A percentile compares a stretch with the other conserved stretches of the same genome.
These are phyloP conservation scores for Hymenoscyphus scutula DNA, from an alignment of 2,329 filamentous ascomycete genomes.

Conservation along the genomic window DNA sequence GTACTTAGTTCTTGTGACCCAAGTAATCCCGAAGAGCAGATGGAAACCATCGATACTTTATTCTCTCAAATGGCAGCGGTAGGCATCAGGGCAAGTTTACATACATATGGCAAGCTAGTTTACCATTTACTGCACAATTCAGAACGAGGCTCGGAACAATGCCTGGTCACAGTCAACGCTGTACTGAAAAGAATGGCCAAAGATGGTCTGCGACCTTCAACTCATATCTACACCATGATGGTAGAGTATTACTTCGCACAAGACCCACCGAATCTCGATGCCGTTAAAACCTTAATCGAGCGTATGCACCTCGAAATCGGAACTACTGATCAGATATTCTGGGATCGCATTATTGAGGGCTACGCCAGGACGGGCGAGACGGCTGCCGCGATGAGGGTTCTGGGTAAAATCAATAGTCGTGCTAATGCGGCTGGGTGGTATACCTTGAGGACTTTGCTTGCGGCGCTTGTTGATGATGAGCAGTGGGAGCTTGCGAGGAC, in stretches of 20 bases:
- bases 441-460: slow-evolving; percentile 30
- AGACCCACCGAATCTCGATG: slow-evolving; percentile 55
- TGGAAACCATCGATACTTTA: slow-evolving; percentile 49
- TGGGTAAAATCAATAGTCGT: slow-evolving; percentile 42
- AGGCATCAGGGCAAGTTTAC: slow-evolving; percentile 57
- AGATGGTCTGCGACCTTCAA: slow-evolving; percentile 51
- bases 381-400: slow-evolving; percentile 48
- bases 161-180: slow-evolving; percentile 50
- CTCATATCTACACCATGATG: slow-evolving; percentile 73
- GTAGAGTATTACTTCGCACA: slow-evolving; percentile 64
- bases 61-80: slow-evolving; percentile 56
- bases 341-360: slow-evolving; percentile 67
- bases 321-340: slow-evolving; percentile 57
- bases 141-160: slow-evolving; percentile 36
- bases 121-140: slow-evolving; percentile 53
- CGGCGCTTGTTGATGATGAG: slow-evolving; percentile 31
- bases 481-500: slow-evolving; percentile 34
- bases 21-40: slow-evolving; percentile 49
- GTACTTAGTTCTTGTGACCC: slow-evolving; percentile 45
- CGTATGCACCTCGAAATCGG: slow-evolving; percentile 39
- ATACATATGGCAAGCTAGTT: slow-evolving; percentile 69
- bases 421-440: slow-evolving; percentile 29
- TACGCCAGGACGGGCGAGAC: slow-evolving; percentile 56
- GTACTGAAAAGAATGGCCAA: slow-evolving; percentile 62
- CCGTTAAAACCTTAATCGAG: slow-evolving; percentile 60